Percentiles rank a stretch among this genome's conserved stretches.
These are phyloP conservation scores for barrel medic (Medicago truncatula) DNA, from an alignment of 306 rosid species.

Conservation along the genomic window MtrunA17r5.0-ANR NC_053043.1:25488001-25488500, in stretches of 20 bases:
- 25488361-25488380: no score
- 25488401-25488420: no score
- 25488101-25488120: neutral
- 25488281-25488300: neutral
- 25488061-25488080: neutral
- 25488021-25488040: constrained; percentile 7
- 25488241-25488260: no score
- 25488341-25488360: neutral
- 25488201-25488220: no score
- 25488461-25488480: no score
- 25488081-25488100: neutral
- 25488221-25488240: no score
- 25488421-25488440: no score
- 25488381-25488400: no score
- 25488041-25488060: neutral
- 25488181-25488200: neutral
- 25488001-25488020: constrained; percentile 58
- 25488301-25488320: neutral
- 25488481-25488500: no score
- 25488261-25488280: neutral
- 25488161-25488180: neutral
- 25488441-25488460: no score
- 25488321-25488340: neutral
- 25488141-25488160: neutral
- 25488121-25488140: neutral